A percentile compares a stretch with the other conserved stretches of the same genome.
Evolutionary conservation across 441 rosid species (phyloP).

Genomic region (Euphorbia schlechtendalii): DNA sequence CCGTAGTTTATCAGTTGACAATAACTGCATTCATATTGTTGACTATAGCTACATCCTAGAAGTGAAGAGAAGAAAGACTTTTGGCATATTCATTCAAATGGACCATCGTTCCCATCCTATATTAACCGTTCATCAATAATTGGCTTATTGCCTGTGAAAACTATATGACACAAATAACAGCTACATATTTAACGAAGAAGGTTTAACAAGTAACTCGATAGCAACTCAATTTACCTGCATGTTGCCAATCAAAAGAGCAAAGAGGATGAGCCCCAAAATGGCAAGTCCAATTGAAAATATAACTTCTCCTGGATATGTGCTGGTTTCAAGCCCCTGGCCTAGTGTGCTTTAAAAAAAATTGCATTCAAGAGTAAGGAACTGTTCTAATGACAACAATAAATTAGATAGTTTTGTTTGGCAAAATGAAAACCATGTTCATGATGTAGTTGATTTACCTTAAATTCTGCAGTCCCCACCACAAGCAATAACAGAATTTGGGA

Average conservation of each 20-base stretch:
- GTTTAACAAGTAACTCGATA: background rate
- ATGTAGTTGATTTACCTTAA: slow-evolving; percentile 47
- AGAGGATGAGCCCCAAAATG: slow-evolving; percentile 85
- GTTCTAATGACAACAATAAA: background rate
- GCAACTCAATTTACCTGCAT: slow-evolving; percentile 64
- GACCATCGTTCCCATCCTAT: background rate
- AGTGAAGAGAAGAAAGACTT: too few relatives aligned
- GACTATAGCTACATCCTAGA: too few relatives aligned
- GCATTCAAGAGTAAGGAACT: background rate
- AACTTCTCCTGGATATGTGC: slow-evolving; percentile 84
- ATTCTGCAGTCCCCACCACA: slow-evolving; percentile 99
- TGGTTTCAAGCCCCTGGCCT: slow-evolving; percentile 96
- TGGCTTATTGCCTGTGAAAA: background rate
- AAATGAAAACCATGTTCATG: background rate
- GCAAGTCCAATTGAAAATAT: slow-evolving; percentile 87
- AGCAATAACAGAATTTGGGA: slow-evolving; percentile 72
- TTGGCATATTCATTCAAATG: background rate
- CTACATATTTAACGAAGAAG: background rate
- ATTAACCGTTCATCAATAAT: background rate
- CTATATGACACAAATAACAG: background rate
- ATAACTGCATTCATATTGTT: too few relatives aligned
- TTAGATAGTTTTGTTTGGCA: background rate
- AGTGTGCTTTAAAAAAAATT: slow-evolving; percentile 60
- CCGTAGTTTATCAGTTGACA: background rate
- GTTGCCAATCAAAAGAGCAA: slow-evolving; percentile 95